Conservation (phyloP, 2,329 filamentous ascomycete genomes). For the Epichloe coenophiala region DNA sequence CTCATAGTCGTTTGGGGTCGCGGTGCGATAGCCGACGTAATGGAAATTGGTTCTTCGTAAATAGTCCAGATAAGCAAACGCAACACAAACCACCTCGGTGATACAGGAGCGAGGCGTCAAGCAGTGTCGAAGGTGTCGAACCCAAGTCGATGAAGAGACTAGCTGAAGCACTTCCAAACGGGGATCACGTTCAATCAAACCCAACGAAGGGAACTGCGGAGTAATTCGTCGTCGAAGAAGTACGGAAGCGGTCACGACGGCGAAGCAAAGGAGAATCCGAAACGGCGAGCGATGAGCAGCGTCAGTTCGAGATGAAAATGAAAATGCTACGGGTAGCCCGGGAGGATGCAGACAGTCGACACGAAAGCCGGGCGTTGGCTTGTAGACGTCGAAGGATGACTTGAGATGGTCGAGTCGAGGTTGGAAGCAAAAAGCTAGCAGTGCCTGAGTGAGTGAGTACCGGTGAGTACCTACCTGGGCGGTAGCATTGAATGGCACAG, state of each 20-base stretch:
- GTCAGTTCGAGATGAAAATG: background rate
- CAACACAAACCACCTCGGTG: background rate
- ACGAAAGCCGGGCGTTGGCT: background rate
- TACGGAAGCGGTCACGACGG: background rate
- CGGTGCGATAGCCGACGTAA: background rate
- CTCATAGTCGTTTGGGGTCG: background rate
- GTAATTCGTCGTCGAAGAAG: background rate
- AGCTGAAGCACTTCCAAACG: background rate
- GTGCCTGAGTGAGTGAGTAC: background rate
- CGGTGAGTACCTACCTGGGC: too few species aligned
- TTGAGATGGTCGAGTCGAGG: background rate
- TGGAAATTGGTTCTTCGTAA: background rate
- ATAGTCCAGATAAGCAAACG: background rate
- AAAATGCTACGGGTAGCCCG: background rate
- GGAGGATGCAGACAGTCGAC: background rate
- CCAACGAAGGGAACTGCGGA: background rate
- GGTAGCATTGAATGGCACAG: too few species aligned
- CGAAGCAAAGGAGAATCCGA: background rate
- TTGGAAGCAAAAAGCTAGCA: conserved; percentile 1
- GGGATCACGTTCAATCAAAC: background rate
- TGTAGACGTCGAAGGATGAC: background rate
- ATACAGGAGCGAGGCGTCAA: background rate
- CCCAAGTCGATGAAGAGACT: background rate
- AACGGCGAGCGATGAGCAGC: background rate
- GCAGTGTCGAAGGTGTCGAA: background rate